phyloP scores from a whole-genome alignment of 345 rosid genomes.

The Trapa incisa region DNA sequence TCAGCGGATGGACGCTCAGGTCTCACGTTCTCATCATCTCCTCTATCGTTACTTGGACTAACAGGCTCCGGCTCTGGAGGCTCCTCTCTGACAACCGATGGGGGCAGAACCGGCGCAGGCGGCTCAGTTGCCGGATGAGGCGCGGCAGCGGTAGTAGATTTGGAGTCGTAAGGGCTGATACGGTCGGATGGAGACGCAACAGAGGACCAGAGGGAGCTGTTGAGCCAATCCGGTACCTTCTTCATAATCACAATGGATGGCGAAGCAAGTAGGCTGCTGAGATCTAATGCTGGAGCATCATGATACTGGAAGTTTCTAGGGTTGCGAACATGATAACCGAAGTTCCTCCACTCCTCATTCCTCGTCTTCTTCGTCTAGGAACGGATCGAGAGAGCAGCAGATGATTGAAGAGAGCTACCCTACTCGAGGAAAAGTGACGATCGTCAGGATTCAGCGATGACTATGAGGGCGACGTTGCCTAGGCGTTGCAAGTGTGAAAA shows the following conservation, averaged over 20 bases:
- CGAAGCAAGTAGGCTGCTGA: neutral
- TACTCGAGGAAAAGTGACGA: neutral
- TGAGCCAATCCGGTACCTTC: conserved; percentile 96
- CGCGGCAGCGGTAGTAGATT: conserved; percentile 13
- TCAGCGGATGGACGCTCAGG: conserved; percentile 34
- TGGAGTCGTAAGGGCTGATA: conserved; percentile 11
- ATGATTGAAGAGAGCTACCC: neutral
- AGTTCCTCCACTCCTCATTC: neutral
- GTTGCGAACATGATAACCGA: neutral
- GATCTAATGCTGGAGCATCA: neutral
- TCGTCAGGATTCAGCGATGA: neutral
- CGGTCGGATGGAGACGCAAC: conserved; percentile 28
- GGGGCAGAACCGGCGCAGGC: conserved; percentile 29
- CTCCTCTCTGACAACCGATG: conserved; percentile 21
- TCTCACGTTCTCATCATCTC: conserved; percentile 19
- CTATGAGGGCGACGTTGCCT: neutral
- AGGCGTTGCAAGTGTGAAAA: neutral
- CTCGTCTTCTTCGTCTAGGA: conserved; percentile 6
- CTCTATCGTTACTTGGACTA: conserved; percentile 15
- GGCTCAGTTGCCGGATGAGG: conserved; percentile 13
- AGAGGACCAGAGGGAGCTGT: conserved; percentile 66
- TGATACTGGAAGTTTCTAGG: neutral
- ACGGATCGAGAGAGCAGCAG: conserved; percentile 10
- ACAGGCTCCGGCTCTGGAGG: conserved; percentile 32
- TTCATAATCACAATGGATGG: conserved; percentile 12